Conservation (phyloP, 257 asterid species). For the Capsicum chinense region DNA sequence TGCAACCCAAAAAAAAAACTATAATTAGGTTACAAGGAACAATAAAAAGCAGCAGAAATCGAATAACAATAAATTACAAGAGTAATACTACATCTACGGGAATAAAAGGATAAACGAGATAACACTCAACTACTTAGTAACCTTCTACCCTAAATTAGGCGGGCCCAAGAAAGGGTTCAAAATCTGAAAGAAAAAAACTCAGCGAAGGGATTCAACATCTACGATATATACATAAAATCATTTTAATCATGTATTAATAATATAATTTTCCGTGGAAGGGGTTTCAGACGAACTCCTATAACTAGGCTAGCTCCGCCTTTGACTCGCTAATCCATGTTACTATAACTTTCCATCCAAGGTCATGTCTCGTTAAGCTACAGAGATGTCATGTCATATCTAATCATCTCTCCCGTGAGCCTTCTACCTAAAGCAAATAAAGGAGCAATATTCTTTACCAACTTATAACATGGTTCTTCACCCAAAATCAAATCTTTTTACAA, state of each 20-base stretch:
- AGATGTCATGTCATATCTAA: not conserved
- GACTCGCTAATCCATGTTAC: not conserved
- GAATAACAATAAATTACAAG: not conserved
- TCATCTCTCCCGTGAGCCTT: not conserved
- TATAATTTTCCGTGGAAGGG: too few species aligned
- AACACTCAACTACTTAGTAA: not conserved
- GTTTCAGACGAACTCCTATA: too few species aligned
- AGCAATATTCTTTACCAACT: not conserved
- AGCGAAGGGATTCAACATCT: too few species aligned
- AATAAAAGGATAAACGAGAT: not conserved
- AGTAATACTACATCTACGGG: not conserved
- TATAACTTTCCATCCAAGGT: not conserved
- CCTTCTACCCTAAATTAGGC: not conserved
- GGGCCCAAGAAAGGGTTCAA: too few species aligned
- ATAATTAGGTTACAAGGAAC: not conserved
- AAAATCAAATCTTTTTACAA: too few species aligned
- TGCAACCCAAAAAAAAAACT: not conserved
- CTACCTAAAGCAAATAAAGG: not conserved
- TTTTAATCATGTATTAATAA: too few species aligned
- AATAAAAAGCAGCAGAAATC: not conserved
- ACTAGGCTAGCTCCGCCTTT: too few species aligned
- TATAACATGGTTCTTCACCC: conserved; percentile 5
- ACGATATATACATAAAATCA: too few species aligned
- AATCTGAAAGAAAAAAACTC: too few species aligned
- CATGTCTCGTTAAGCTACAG: not conserved